Conservation (phyloP, 495 filamentous ascomycete species). For the Talaromyces proteolyticus region DNA sequence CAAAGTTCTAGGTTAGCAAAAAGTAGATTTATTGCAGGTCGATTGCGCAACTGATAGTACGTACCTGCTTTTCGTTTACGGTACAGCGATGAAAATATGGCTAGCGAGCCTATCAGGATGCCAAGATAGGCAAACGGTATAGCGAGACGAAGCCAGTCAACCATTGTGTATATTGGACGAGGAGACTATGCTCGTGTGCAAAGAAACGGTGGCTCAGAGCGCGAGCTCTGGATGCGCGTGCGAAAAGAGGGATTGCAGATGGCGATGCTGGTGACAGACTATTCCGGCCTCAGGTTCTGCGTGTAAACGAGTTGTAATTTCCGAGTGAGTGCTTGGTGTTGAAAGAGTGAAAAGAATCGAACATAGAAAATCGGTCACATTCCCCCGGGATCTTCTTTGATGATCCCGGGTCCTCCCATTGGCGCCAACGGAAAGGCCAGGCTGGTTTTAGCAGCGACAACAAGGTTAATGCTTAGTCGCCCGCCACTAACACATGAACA, state of each 20-base stretch:
- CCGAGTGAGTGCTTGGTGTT: not conserved
- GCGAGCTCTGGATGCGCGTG: not conserved
- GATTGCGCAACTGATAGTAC: slow-evolving; percentile 21
- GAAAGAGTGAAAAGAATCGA: not conserved
- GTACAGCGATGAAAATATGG: slow-evolving; percentile 88
- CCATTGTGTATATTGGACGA: slow-evolving; percentile 28
- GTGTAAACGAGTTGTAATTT: no score
- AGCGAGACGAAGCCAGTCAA: slow-evolving; percentile 75
- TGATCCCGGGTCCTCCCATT: no score
- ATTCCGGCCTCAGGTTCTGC: no score
- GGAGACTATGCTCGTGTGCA: slow-evolving; percentile 8
- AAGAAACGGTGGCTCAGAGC: not conserved
- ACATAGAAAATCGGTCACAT: no score
- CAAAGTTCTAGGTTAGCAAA: slow-evolving; percentile 7
- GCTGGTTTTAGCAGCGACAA: slow-evolving; percentile 20
- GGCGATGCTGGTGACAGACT: no score
- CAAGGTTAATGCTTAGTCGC: no score
- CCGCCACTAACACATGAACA: no score
- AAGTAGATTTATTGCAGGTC: not conserved
- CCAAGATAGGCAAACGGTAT: slow-evolving; percentile 83
- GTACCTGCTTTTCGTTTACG: slow-evolving; percentile 85
- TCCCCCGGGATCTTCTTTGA: no score
- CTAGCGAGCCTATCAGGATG: slow-evolving; percentile 79
- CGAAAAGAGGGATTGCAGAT: not conserved
- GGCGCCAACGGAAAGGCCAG: slow-evolving; percentile 19